Evolutionary conservation across 768 basidiomycete genomes (phyloP), one percentile per base, ranked within the genome.

Genomic region (Sarcodon aspratus): DNA sequence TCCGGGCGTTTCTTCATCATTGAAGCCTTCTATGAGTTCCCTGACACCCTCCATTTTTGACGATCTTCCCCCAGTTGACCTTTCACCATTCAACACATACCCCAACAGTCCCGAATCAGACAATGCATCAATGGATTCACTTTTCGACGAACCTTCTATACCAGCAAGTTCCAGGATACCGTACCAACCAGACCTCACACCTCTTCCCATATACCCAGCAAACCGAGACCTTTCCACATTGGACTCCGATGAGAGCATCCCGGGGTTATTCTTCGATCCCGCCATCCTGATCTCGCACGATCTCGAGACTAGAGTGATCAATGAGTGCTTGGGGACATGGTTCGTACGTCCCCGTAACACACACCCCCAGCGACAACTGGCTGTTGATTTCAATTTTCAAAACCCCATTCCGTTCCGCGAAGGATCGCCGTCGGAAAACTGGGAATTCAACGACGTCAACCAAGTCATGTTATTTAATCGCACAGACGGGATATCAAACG

Each of bases 381-480:
- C 85, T 0, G 71, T 88, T 2, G 81, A 74, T 63, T 78, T 81
- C 57, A 59, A 72, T 33, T 79, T 82, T 4, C 60, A 70, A 6
- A 50, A 79, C 12, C 63, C 64, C 7, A 59, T 89, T 7, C 69
- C 82, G 3, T 52, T 60, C 15, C 9, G 76, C 78, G 3, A 65
- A 76, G 17, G 59, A 67, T 0, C 65, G 80, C 33, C 59, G 69
- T 45, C 59, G 61, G 9, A 75, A 75, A 46, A 82, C 61, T 85
- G 85, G 57, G 58, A 56, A 9, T 60, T 60, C 9, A 66, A 63
- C 21, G 54, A 65, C 38, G 69, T 77, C 44, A 88, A 95, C 58
- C 91, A 94, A 63, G 75, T 85, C 47, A 93, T 94, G 91, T 73
- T 95, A 13, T 95, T 95, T 58, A 80, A 80, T 40, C 75, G 81